Base-by-base conservation (phyloP, 371 early-diverging fungal species). In the Entomophthora muscae region DNA sequence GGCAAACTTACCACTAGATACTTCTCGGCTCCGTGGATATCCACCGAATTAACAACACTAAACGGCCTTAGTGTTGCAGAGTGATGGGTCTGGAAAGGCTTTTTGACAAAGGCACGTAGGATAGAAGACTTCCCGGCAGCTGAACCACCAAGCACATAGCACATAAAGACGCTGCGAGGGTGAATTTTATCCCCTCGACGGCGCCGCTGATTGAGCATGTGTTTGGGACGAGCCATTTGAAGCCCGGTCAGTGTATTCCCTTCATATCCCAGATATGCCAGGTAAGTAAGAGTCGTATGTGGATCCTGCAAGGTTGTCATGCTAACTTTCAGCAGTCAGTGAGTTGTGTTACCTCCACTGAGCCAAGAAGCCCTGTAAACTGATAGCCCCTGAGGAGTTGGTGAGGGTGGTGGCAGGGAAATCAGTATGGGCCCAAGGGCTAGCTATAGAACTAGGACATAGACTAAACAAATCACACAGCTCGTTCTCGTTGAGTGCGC, bases 321-420 rank as follows among this genome's bases (percentile, higher is more conserved):
- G 68, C 93, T 88, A 65, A 24, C 52, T 61, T 10, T 42, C 17
- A 42, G 42, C 42, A 10, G 42, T 17, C 27, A 32, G 26, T n/a
- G n/a, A 1, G 51, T 24, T 61, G 13, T 64, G 58, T 27, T 70
- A 87, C 88, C 88, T 92, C 98, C 98, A 97, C 69, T 93, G 93
- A 24, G 95, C 96, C 52, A 97, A 72, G 78, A 93, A 97, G 24
- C 96, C 95, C 71, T 94, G 95, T 52, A 95, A 73, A 2, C 96
- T 93, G 3, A 97, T 89, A 2, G 86, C 83, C 1, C 91, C 92
- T 1, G 85, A 75, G 26, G 88, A 88, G 28, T 90, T 90, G 17
- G 94, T 91, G 23, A 93, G 81, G 0, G 91, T 90, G 12, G 93
- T 86, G 63, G 91, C 84, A n/a, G 92, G 93, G 65, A 93, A 92